A percentile compares a stretch with the other conserved stretches of the same genome.
Conservation (phyloP, 257 asterid genomes). For the Petunia axillaris region DNA sequence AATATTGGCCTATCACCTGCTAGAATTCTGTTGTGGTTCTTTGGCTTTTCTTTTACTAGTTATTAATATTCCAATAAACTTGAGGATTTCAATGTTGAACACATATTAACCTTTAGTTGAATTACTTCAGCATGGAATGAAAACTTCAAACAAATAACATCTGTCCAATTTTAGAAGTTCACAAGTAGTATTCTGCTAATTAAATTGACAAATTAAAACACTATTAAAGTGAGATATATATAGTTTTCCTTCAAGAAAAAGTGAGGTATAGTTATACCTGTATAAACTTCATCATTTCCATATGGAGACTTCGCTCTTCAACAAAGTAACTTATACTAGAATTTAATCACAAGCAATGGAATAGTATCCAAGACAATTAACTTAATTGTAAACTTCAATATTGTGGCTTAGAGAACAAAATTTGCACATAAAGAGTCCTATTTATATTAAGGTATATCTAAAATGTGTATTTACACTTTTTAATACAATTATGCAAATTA, state of each 20-base stretch:
- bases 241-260: too few relatives aligned
- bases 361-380: too few relatives aligned
- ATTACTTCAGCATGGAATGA: slow-evolving; percentile 24
- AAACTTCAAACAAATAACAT: slow-evolving; percentile 24
- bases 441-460: too few relatives aligned
- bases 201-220: not conserved
- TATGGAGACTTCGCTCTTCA: slow-evolving; percentile 83
- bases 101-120: slow-evolving; percentile 27
- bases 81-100: slow-evolving; percentile 77
- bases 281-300: slow-evolving; percentile 96
- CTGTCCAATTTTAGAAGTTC: not conserved
- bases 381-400: too few relatives aligned
- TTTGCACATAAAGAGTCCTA: too few relatives aligned
- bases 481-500: too few relatives aligned
- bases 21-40: too few relatives aligned
- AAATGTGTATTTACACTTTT: too few relatives aligned
- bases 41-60: too few relatives aligned
- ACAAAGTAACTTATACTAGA: slow-evolving; percentile 2
- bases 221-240: not conserved
- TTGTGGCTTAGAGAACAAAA: too few relatives aligned
- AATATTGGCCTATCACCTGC: too few relatives aligned
- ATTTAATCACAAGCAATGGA: not conserved
- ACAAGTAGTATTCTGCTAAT: slow-evolving; percentile 4
- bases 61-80: slow-evolving; percentile 58
- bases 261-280: slow-evolving; percentile 52